phyloP scores from a whole-genome alignment of 225 moss, liverwort and hornwort species.

The Pseudoscleropodium purum region DNA sequence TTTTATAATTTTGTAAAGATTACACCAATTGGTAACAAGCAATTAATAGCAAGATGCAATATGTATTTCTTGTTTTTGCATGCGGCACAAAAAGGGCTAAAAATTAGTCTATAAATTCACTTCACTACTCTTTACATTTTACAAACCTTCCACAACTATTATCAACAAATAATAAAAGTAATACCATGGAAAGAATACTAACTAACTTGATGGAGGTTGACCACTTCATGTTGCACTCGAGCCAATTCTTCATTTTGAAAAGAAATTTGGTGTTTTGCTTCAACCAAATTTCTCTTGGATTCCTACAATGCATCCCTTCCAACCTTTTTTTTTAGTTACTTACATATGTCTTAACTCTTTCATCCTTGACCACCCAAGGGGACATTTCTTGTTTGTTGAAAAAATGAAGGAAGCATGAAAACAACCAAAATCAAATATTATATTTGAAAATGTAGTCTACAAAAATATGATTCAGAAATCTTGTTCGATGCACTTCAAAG shows the following conservation, averaged over 20 bases:
- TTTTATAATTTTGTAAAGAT: neutral
- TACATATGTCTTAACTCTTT: neutral
- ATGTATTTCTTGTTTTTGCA: neutral
- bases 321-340: neutral
- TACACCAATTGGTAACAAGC: neutral
- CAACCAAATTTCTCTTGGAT: neutral
- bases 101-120: neutral
- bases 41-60: neutral
- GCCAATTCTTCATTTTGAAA: neutral
- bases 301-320: conserved; percentile 6
- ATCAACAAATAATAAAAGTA: neutral
- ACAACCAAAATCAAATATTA: no score
- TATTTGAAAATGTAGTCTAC: no score
- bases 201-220: neutral
- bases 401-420: no score
- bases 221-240: neutral
- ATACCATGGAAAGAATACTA: neutral
- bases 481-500: no score
- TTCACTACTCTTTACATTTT: neutral
- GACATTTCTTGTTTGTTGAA: no score
- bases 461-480: no score
- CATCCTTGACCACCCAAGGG: no score
- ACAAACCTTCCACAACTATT: neutral
- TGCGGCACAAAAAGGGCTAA: neutral
- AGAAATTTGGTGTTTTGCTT: neutral